Conservation (phyloP, 192 early-diverging fungal species). For the Gaertneriomyces sp. region DNA sequence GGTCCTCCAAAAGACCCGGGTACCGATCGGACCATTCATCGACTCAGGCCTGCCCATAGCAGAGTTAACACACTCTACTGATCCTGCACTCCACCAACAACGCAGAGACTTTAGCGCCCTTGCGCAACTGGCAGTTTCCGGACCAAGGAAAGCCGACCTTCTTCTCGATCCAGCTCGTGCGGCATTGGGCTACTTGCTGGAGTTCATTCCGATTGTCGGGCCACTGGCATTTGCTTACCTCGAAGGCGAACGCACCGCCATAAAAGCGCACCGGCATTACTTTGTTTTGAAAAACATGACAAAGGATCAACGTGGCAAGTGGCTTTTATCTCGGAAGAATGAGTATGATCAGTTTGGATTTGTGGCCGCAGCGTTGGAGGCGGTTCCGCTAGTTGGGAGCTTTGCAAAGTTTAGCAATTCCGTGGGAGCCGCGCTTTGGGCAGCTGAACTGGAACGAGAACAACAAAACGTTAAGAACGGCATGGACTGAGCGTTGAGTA, state of each 20-base stretch:
- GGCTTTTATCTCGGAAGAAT: constrained; percentile 11
- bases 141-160: neutral
- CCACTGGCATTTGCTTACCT: constrained; percentile 22
- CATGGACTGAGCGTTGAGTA: too few relatives aligned
- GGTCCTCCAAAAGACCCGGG: neutral
- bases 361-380: constrained; percentile 19
- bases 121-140: constrained; percentile 1
- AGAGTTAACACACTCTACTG: neutral
- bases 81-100: constrained; percentile 4
- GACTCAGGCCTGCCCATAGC: too few relatives aligned
- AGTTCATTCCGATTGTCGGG: constrained; percentile 20
- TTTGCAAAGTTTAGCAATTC: constrained; percentile 17
- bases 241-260: constrained; percentile 21
- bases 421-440: constrained; percentile 3
- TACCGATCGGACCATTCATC: constrained; percentile 5
- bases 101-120: neutral
- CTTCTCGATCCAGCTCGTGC: constrained; percentile 5
- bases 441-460: constrained; percentile 1
- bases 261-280: constrained; percentile 13
- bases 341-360: constrained; percentile 25
- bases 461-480: neutral
- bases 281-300: constrained; percentile 19
- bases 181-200: constrained; percentile 6
- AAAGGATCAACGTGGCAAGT: constrained; percentile 16
- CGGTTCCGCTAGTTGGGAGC: constrained; percentile 1